Percentiles rank a stretch among this genome's conserved stretches.
These are phyloP conservation scores for Agrocybe pediades DNA, from an alignment of 768 basidiomycete genomes.

Conservation along the genomic window DNA sequence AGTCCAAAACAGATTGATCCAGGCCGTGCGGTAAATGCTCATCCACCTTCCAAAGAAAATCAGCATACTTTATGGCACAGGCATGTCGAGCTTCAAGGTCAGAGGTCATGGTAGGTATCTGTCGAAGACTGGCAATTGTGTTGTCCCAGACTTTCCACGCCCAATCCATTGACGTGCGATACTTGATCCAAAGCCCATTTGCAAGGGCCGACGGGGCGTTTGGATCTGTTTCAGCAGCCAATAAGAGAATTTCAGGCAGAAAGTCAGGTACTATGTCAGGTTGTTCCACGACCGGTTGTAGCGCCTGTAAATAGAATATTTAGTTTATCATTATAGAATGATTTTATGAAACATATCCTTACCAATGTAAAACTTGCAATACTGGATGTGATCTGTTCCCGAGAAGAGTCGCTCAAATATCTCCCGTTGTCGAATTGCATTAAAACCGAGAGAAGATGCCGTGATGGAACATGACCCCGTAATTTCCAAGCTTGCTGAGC, in stretches of 20 bases:
- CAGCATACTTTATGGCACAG: conserved; percentile 66
- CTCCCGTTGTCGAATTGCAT: conserved; percentile 65
- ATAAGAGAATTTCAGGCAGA: conserved; percentile 65
- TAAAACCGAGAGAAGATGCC: conserved; percentile 61
- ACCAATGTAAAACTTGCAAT: conserved; percentile 65
- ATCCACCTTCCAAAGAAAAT: conserved; percentile 73
- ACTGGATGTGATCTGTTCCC: conserved; percentile 63
- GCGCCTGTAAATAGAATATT: conserved; percentile 33
- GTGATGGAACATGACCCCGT: conserved; percentile 60
- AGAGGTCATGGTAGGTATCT: conserved; percentile 58
- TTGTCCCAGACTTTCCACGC: conserved; percentile 87
- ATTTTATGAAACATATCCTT: conserved; percentile 24
- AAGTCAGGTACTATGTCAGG: conserved; percentile 45
- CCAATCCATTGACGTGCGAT: conserved; percentile 72
- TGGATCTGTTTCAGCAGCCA: conserved; percentile 57
- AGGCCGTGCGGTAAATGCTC: conserved; percentile 76
- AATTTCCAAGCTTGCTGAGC: conserved; percentile 66
- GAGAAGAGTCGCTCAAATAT: conserved; percentile 54
- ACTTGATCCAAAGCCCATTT: conserved; percentile 81
- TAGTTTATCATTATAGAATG: neutral
- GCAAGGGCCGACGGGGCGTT: conserved; percentile 73
- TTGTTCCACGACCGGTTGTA: conserved; percentile 44
- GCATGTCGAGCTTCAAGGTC: conserved; percentile 47
- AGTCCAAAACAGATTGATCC: conserved; percentile 68
- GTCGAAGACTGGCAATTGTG: conserved; percentile 71